Conservation (phyloP, 2,329 filamentous ascomycete genomes). For the Aspergillus ruber region DNA sequence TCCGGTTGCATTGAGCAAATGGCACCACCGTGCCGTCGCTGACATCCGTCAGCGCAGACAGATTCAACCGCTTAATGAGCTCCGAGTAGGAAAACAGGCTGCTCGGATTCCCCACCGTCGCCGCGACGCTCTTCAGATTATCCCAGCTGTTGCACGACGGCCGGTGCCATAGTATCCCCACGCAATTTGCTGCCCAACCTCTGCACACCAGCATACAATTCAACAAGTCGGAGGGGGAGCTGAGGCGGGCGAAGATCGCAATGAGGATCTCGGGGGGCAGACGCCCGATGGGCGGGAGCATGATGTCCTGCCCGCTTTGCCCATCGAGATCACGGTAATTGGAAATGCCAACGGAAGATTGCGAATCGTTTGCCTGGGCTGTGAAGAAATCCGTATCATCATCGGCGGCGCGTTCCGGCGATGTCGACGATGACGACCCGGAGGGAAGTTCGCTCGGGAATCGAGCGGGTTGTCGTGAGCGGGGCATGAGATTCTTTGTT, state of each 20-base stretch:
- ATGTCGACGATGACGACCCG: constrained; percentile 40
- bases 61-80: constrained; percentile 85
- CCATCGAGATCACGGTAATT: constrained; percentile 69
- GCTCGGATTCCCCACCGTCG: constrained; percentile 63
- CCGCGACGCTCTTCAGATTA: constrained; percentile 73
- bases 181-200: constrained; percentile 84
- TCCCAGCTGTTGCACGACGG: constrained; percentile 83
- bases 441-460: constrained; percentile 35
- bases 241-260: constrained; percentile 79
- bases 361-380: constrained; percentile 75
- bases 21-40: constrained; percentile 86
- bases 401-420: constrained; percentile 56
- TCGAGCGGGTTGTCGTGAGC: constrained; percentile 30
- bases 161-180: constrained; percentile 90
- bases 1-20: constrained; percentile 75
- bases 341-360: constrained; percentile 80
- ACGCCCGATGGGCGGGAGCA: constrained; percentile 61
- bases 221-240: constrained; percentile 66
- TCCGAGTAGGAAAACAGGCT: constrained; percentile 85
- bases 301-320: constrained; percentile 40
- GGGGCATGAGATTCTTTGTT: constrained; percentile 23
- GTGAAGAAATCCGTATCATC: constrained; percentile 94
- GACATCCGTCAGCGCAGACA: constrained; percentile 71
- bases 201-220: constrained; percentile 92
- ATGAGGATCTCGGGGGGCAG: constrained; percentile 94